Evolutionary conservation across 257 asterid species (phyloP).

Genomic region (Cynanchum wilfordii): DNA sequence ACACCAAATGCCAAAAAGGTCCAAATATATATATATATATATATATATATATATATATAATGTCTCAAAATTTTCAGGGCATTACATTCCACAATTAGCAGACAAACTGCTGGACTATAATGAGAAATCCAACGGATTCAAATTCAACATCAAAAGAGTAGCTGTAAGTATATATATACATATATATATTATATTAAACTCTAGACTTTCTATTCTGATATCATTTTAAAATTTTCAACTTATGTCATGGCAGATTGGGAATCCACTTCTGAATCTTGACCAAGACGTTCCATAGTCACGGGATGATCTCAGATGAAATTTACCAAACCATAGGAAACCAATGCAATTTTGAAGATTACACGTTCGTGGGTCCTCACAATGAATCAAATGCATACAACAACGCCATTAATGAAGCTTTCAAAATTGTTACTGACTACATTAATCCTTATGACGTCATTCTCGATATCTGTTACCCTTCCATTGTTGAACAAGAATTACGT

Average conservation of each 20-base stretch:
- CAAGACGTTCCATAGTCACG: slow-evolving; percentile 60
- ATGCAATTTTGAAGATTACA: slow-evolving; percentile 48
- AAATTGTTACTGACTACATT: slow-evolving; percentile 35
- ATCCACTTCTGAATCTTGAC: slow-evolving; percentile 64
- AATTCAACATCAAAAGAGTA: slow-evolving; percentile 31
- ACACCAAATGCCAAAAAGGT: not conserved
- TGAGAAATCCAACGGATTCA: slow-evolving; percentile 19
- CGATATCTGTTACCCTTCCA: slow-evolving; percentile 68
- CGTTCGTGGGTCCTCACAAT: slow-evolving; percentile 20
- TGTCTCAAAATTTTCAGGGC: slow-evolving; percentile 19
- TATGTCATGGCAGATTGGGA: slow-evolving; percentile 53
- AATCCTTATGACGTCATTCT: slow-evolving; percentile 60
- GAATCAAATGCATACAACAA: slow-evolving; percentile 43
- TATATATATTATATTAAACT: too few relatives aligned
- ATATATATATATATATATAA: not conserved
- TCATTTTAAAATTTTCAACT: too few relatives aligned
- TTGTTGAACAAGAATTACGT: slow-evolving; percentile 39
- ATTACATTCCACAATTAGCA: slow-evolving; percentile 37
- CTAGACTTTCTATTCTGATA: too few relatives aligned
- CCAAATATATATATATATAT: too few relatives aligned
- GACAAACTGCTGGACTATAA: slow-evolving; percentile 27
- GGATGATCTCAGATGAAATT: slow-evolving; percentile 69
- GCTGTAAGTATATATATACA: slow-evolving; percentile 24
- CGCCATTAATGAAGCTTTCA: slow-evolving; percentile 20
- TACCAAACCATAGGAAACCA: slow-evolving; percentile 30